Base-by-base conservation (phyloP, 495 filamentous ascomycete species). In the Daldinia bambusicola region DNA sequence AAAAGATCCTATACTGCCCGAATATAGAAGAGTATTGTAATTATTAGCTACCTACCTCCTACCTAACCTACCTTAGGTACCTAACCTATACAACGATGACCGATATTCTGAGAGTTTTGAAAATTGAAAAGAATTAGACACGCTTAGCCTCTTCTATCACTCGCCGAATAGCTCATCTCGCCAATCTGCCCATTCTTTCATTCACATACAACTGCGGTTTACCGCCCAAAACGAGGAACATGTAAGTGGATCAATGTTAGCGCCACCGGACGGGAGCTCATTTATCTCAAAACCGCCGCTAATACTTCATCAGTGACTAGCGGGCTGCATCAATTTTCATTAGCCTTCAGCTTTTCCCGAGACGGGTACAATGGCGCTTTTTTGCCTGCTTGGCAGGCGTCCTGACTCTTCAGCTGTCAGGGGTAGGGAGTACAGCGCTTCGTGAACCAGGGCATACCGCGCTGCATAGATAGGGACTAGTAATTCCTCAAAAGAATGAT, bases 341-440 rank as follows among this genome's bases (percentile, higher is more conserved):
- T 63, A 62, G 45, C 40, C 4, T 63, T 63, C 63, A 71, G 59
- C 59, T 60, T 67, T 67, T 38, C 63, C 69, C 48, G 37, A 53
- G 41, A 53, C 22, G 20, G 55, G 36, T 4, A 26, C 2, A 51
- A 67, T 72, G 63, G 63, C 58, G 59, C 41, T 34, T 53, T 67
- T 38, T 12, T 41, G 26, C 8, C 2, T 66, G 30, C 69, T 67
- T 67, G 69, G 63, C 63, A 31, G 40, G 37, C 53, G 59, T 38
- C 22, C 37, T 31, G n/a, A 61, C 9, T 60, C 30, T 72, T 72
- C 69, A 72, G 69, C 69, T 72, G 57, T 45, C 69, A 72, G 53
- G 69, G 69, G 59, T 61, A 61, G 63, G 41, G 69, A 59, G 53
- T 61, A 61, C 63, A 34, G 69, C 63, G 53, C 69, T 67, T 61